Base-by-base conservation (phyloP, 2,329 filamentous ascomycete genomes). In the Amylocarpus encephaloides region DNA sequence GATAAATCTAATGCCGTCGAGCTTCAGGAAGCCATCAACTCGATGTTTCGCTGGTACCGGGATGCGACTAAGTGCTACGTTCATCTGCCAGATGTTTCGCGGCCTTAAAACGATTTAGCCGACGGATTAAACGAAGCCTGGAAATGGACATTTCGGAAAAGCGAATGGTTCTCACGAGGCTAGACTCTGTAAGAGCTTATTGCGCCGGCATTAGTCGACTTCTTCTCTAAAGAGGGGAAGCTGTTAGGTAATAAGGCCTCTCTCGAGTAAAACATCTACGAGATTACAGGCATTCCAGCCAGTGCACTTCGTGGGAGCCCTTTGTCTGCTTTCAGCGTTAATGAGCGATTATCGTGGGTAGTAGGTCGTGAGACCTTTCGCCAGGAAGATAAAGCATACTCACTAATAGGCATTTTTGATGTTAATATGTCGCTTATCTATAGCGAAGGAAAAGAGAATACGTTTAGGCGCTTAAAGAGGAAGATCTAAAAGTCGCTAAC, bases 331-430 rank as follows among this genome's bases (percentile, higher is more conserved):
- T 50, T 54, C 13, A 46, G 16, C 19, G 29, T 51, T 33, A 33
- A 47, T 13, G 54, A 56, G 32, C 45, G 48, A 22, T 32, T 73
- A 67, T 67, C 66, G 1, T 73, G 70, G 71, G 69, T 68, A 2
- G 60, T 66, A 1, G 45, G 59, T 3, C 62, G 71, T 0, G 22
- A 58, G n/a, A 41, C 39, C 5, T 18, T 19, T 5, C 3, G 19
- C 6, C 15, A 41, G 22, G 39, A 41, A 22, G 39, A 41, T n/a
- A n/a, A n/a, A n/a, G n/a, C n/a, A n/a, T n/a, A n/a, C n/a, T n/a
- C n/a, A n/a, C n/a, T n/a, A n/a, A n/a, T n/a, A n/a, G n/a, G n/a
- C n/a, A n/a, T n/a, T n/a, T n/a, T n/a, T n/a, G n/a, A n/a, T n/a
- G n/a, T n/a, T n/a, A n/a, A n/a, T n/a, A n/a, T n/a, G n/a, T n/a